Conservation (phyloP, 331 rosid genomes). For the Rosa hybrid region DNA sequence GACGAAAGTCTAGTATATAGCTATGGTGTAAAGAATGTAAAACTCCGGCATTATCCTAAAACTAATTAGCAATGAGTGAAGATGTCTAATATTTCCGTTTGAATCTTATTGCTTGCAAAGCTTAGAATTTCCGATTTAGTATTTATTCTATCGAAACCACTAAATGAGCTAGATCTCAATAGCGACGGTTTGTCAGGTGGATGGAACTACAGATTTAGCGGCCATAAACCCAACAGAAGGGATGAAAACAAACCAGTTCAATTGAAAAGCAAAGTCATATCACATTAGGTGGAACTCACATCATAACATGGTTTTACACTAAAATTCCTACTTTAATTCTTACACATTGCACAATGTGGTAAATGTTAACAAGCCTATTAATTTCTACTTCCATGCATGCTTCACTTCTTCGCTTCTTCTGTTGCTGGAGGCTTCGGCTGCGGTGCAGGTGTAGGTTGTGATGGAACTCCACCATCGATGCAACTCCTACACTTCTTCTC, state of each 20-base stretch:
- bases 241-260: background rate
- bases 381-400: background rate
- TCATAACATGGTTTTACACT: background rate
- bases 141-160: background rate
- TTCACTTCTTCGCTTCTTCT: constrained; percentile 26
- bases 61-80: background rate
- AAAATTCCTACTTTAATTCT: background rate
- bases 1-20: too few species aligned
- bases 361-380: background rate
- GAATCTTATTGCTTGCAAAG: background rate
- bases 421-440: constrained; percentile 10
- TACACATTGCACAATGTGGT: background rate
- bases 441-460: constrained; percentile 30
- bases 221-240: background rate
- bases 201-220: background rate
- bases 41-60: background rate
- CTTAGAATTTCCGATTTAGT: background rate
- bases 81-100: too few species aligned
- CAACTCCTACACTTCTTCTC: constrained; percentile 80
- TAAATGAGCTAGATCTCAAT: background rate
- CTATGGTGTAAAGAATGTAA: too few species aligned
- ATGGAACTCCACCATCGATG: constrained; percentile 60
- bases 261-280: background rate
- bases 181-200: background rate
- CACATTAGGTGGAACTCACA: background rate